These are phyloP conservation scores for Eremomyces bilateralis DNA, from an alignment of 495 filamentous ascomycete species.

Conservation along the genomic window DNA sequence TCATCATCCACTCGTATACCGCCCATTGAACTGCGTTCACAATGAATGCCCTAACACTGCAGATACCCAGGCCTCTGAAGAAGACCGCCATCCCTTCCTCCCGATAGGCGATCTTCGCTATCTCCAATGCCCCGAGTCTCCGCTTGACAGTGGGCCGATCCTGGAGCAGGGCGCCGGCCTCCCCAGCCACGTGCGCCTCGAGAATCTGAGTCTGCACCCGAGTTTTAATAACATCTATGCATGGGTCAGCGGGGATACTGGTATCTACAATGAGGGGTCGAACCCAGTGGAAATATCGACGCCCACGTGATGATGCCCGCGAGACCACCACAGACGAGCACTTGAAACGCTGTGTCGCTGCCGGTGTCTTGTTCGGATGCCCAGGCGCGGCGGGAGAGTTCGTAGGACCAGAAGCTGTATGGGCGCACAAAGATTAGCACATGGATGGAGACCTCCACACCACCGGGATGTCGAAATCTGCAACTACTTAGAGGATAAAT, in stretches of 20 bases:
- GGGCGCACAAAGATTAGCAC: conserved; percentile 4
- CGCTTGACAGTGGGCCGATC: not conserved
- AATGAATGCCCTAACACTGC: conserved; percentile 63
- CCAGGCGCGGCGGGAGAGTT: conserved; percentile 35
- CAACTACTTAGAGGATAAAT: too few relatives aligned
- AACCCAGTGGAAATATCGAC: conserved; percentile 55
- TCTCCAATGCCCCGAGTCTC: conserved; percentile 32
- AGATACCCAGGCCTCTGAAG: conserved; percentile 57
- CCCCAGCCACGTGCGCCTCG: not conserved
- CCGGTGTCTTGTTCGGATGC: conserved; percentile 17
- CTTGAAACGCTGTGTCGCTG: conserved; percentile 31
- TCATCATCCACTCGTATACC: conserved; percentile 68
- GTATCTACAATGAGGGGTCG: not conserved
- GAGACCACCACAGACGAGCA: conserved; percentile 62
- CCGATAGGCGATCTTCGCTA: conserved; percentile 39
- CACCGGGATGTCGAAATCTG: too few relatives aligned
- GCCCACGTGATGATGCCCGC: conserved; percentile 73
- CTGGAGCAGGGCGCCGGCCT: not conserved
- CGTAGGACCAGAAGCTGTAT: conserved; percentile 62
- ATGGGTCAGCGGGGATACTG: not conserved
- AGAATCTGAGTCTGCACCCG: conserved; percentile 45
- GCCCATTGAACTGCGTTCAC: conserved; percentile 73
- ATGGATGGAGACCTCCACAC: too few relatives aligned
- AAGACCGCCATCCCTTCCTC: conserved; percentile 44
- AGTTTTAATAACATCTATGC: conserved; percentile 63